A percentile compares a stretch with the other conserved stretches of the same genome.
Conservation (phyloP, 1,284 basidiomycete species). For the Macrocystidia cucumis region DNA sequence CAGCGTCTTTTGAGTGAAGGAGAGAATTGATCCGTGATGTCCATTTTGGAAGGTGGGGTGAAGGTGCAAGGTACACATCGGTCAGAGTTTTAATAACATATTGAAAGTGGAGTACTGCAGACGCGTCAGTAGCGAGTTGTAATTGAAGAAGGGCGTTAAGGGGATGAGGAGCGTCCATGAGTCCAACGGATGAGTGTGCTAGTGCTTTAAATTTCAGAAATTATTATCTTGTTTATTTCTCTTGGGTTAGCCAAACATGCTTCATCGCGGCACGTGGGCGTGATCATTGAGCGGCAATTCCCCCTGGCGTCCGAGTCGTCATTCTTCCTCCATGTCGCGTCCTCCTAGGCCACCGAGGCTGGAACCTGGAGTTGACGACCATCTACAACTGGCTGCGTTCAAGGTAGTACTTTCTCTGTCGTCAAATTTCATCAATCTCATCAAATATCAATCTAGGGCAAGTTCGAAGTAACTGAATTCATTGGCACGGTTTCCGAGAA, state of each 20-base stretch:
- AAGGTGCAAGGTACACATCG: conserved; percentile 43
- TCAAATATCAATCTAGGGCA: conserved; percentile 68
- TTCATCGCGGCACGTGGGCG: no score
- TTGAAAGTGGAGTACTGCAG: conserved; percentile 48
- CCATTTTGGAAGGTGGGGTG: conserved; percentile 68
- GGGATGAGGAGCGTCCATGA: conserved; percentile 35
- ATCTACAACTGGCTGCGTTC: conserved; percentile 61
- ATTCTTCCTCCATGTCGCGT: conserved; percentile 16
- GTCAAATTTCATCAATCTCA: conserved; percentile 6
- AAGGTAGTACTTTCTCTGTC: conserved; percentile 32
- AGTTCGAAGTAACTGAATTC: conserved; percentile 91
- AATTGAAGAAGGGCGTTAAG: conserved; percentile 63
- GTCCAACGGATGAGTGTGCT: no score
- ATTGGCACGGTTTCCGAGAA: conserved; percentile 81
- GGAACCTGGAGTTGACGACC: conserved; percentile 53
- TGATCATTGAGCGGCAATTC: no score
- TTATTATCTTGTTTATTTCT: no score
- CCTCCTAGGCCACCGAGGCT: conserved; percentile 19
- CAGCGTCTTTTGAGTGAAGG: conserved; percentile 64
- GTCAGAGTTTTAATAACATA: conserved; percentile 47
- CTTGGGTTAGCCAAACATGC: no score
- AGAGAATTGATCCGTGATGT: conserved; percentile 58
- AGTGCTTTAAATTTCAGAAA: no score
- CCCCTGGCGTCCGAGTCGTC: no score
- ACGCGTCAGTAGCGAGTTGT: conserved; percentile 61